A percentile compares a stretch with the other conserved stretches of the same genome.
Evolutionary conservation across 2,329 filamentous ascomycete species (phyloP).

Genomic region (Penicillium thymicola): DNA sequence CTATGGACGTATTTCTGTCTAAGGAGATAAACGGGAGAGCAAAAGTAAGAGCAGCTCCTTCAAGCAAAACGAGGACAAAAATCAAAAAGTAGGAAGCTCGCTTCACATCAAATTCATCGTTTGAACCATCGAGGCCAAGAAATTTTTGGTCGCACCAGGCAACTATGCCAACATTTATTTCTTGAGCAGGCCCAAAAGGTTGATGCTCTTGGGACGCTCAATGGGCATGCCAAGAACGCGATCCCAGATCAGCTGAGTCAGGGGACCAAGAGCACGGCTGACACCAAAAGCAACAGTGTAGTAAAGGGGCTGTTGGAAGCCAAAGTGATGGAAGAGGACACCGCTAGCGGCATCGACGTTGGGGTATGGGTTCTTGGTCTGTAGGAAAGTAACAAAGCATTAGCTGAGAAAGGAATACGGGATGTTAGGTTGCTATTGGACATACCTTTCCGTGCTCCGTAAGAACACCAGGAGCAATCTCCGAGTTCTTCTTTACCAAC

Average conservation of each 20-base stretch:
- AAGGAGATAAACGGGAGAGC: not conserved
- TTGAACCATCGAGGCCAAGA: not conserved
- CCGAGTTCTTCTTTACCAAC: conserved; percentile 88
- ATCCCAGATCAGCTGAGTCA: conserved; percentile 96
- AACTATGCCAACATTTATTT: conserved; percentile 20
- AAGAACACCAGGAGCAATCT: conserved; percentile 84
- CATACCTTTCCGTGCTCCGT: conserved; percentile 84
- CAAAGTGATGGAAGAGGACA: conserved; percentile 96
- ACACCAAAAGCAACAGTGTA: conserved; percentile 73
- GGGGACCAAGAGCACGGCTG: conserved; percentile 71
- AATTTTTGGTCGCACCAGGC: not conserved
- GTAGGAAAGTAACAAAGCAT: conserved; percentile 3
- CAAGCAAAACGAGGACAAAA: not conserved
- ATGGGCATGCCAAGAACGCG: conserved; percentile 90
- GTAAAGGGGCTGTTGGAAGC: conserved; percentile 95
- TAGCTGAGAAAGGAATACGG: not conserved
- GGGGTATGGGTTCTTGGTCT: conserved; percentile 94
- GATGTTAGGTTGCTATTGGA: conserved; percentile 3
- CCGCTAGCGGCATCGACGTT: conserved; percentile 94
- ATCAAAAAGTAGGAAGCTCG: not conserved
- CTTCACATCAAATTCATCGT: conserved; percentile 5
- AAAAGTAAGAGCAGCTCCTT: not conserved
- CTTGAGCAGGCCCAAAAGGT: conserved; percentile 79
- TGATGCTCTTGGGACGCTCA: conserved; percentile 96
- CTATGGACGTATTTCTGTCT: not conserved